Conservation (phyloP, 106 monocot genomes). For the Posidonia australis region DNA sequence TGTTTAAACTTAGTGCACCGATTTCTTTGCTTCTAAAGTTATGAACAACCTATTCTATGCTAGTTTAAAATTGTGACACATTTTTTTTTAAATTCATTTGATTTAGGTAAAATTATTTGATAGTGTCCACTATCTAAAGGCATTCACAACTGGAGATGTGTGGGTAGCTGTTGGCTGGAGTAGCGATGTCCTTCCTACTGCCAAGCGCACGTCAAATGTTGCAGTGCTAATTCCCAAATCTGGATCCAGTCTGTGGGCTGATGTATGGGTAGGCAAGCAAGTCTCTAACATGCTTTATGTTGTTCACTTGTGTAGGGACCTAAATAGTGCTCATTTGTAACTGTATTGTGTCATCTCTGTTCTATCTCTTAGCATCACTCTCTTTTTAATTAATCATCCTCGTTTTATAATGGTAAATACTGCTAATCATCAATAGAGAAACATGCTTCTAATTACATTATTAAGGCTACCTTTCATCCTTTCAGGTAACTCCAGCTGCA, state of each 20-base stretch:
- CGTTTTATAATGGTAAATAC: too few relatives aligned
- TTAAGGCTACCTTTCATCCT: not conserved
- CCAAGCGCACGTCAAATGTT: conserved; percentile 81
- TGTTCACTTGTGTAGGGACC: too few relatives aligned
- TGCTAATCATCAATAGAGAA: not conserved
- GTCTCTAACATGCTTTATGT: not conserved
- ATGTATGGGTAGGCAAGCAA: conserved; percentile 60
- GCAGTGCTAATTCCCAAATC: conserved; percentile 85
- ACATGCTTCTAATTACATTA: not conserved
- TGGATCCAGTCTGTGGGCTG: conserved; percentile 85
- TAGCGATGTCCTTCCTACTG: conserved; percentile 75
- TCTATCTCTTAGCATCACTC: too few relatives aligned
- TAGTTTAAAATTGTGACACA: not conserved
- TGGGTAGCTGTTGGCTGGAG: conserved; percentile 99
- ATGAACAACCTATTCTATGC: too few relatives aligned
- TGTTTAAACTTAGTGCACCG: too few relatives aligned
- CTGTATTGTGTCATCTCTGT: too few relatives aligned
- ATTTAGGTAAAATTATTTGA: conserved; percentile 75
- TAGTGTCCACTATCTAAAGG: conserved; percentile 66
- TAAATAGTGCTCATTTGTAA: too few relatives aligned
- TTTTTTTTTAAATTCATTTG: not conserved
- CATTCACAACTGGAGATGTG: conserved; percentile 77
- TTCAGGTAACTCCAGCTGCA: conserved; percentile 71
- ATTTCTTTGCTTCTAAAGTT: too few relatives aligned
- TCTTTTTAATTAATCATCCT: too few relatives aligned